These are phyloP conservation scores for Cyamopsis tetragonoloba DNA, from an alignment of 306 rosid species.

Conservation along the genomic window DNA sequence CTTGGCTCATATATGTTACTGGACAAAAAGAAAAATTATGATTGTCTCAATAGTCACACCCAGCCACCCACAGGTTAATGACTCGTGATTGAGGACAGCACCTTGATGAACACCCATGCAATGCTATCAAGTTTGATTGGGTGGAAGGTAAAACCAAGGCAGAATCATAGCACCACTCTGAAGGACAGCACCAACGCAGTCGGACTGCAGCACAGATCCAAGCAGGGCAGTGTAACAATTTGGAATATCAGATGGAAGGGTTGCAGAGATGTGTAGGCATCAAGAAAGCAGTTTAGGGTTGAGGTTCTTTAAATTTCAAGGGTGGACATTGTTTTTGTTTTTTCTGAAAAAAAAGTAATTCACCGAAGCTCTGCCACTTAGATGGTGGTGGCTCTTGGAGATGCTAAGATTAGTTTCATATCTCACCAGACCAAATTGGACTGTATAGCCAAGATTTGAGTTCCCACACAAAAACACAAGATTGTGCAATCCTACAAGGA, in stretches of 20 bases:
- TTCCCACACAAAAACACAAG: not conserved
- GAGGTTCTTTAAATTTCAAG: not conserved
- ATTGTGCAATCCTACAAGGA: not conserved
- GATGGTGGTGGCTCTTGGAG: too few species aligned
- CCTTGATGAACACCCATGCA: not conserved
- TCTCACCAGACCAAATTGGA: not conserved
- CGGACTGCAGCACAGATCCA: not conserved
- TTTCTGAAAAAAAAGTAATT: not conserved
- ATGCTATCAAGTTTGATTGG: not conserved
- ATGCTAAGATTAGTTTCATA: too few species aligned
- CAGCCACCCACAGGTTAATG: not conserved
- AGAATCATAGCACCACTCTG: not conserved
- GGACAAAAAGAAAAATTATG: not conserved
- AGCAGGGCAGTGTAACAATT: not conserved
- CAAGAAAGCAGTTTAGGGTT: not conserved
- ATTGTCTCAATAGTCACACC: not conserved
- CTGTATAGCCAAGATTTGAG: not conserved
- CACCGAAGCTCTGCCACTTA: not conserved
- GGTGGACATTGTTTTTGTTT: not conserved
- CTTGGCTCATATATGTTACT: not conserved
- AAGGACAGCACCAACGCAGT: not conserved
- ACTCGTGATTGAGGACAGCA: not conserved
- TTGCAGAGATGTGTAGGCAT: not conserved
- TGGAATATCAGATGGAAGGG: not conserved
- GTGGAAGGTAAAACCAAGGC: not conserved